Base-by-base conservation (phyloP, 2,329 filamentous ascomycete genomes). In the Exserohilum turcica region DNA sequence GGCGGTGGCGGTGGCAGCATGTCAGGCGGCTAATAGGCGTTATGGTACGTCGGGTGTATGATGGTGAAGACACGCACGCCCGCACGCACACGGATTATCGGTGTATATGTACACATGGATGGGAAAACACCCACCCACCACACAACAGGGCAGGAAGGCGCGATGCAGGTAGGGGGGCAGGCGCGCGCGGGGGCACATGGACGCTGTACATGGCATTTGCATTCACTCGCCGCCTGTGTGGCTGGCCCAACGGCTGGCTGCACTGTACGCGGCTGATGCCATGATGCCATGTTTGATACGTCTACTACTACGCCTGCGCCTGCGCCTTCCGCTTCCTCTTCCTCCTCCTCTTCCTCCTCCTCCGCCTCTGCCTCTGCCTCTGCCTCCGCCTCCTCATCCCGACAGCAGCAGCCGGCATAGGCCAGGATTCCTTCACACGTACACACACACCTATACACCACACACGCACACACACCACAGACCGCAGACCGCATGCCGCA, bases 21-120 rank as follows among this genome's bases (percentile, higher is more conserved):
- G 50, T 56, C 59, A 63, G 57, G 47, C 61, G 59, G 54, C 55
- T 60, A 57, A 59, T 54, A 56, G 52, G 49, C 44, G 42, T 61
- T 52, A 47, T 48, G 21, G 51, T 44, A 53, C 48, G 39, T 50
- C 46, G 56, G 51, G 52, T 52, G 58, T 61, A 52, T 54, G 49
- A 49, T 58, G 57, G 46, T 56, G 55, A 38, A 53, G 15, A 16
- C 8, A 18, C 33, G 16, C 33, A 35, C 33, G n/a, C 32, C 15
- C 32, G 13, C 32, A 35, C 18, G 18, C 35, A 19, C 16, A 10
- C 35, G 18, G 15, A 36, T 36, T 36, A 15, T 24, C 21, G 21
- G 21, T 5, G 21, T 24, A 36, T 36, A 36, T 9, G 15, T 12
- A 37, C 15, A n/a, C 18, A 38, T 13, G 19, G 18, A n/a, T 6